These are phyloP conservation scores for Diaporthe nobilis DNA, from an alignment of 2,329 filamentous ascomycete species.

Conservation along the genomic window DNA sequence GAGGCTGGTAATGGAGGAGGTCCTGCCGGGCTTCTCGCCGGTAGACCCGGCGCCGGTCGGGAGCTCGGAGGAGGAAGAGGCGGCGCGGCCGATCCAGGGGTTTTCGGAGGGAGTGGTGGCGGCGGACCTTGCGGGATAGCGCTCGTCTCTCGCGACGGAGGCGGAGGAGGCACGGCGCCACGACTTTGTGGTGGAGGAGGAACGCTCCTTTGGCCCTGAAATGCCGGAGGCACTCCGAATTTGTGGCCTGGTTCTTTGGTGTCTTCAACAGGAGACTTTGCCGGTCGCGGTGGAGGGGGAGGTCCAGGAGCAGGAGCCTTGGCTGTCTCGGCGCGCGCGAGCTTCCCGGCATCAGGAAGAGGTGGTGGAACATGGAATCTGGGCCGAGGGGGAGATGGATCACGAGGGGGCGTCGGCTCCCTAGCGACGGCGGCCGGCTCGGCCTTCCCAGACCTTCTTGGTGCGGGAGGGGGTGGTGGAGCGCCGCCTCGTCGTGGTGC, in stretches of 20 bases:
- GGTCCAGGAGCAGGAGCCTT: constrained; percentile 69
- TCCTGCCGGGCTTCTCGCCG: constrained; percentile 52
- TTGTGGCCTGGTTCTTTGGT: constrained; percentile 68
- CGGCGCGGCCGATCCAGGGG: constrained; percentile 59
- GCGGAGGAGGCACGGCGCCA: constrained; percentile 79
- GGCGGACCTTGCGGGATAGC: constrained; percentile 52
- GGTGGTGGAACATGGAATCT: constrained; percentile 90
- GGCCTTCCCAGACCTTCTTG: constrained; percentile 70
- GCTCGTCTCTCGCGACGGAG: constrained; percentile 62
- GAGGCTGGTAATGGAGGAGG: constrained; percentile 50
- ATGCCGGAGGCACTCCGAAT: constrained; percentile 86
- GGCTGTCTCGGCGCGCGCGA: constrained; percentile 71
- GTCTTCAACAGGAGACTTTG: constrained; percentile 80
- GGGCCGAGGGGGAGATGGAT: constrained; percentile 78
- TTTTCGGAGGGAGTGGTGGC: constrained; percentile 65
- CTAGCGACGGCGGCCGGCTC: constrained; percentile 56
- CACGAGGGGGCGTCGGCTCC: constrained; percentile 74
- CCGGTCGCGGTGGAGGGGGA: constrained; percentile 77
- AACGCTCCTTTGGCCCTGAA: constrained; percentile 75
- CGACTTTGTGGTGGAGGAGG: constrained; percentile 84
- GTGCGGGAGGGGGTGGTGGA: constrained; percentile 68
- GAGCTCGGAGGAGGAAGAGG: constrained; percentile 66
- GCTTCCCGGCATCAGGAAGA: constrained; percentile 90
- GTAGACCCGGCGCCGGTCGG: constrained; percentile 64
- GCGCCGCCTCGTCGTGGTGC: constrained; percentile 52